These are phyloP conservation scores for Ustilago cynodontis DNA, from an alignment of 1,284 basidiomycete genomes.

Conservation along the genomic window DNA sequence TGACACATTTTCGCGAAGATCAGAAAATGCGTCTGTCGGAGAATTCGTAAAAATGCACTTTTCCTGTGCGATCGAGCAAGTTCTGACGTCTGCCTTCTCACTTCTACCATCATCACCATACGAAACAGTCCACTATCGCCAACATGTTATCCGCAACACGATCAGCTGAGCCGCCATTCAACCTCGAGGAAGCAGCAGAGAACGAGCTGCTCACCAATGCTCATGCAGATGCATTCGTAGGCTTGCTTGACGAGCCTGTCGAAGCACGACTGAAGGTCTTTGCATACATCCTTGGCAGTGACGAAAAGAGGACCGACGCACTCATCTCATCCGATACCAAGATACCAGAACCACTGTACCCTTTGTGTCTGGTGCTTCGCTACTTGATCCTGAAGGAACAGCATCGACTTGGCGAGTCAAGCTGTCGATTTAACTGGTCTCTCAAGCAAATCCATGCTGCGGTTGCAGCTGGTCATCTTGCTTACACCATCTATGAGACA, in stretches of 20 bases:
- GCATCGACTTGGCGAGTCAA: conserved; percentile 41
- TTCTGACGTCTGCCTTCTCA: background rate
- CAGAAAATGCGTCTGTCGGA: background rate
- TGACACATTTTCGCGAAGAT: too few relatives aligned
- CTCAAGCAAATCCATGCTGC: conserved; percentile 43
- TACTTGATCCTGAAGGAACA: conserved; percentile 47
- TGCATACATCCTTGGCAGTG: conserved; percentile 34
- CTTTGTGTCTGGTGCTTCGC: conserved; percentile 45
- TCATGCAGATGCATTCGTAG: conserved; percentile 14
- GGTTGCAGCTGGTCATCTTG: conserved; percentile 23
- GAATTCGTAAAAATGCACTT: background rate
- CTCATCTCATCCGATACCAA: conserved; percentile 3
- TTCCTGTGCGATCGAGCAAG: background rate
- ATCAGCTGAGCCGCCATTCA: conserved; percentile 27
- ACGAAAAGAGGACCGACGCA: conserved; percentile 25
- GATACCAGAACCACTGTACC: conserved; percentile 32
- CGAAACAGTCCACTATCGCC: background rate
- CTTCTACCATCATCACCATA: background rate
- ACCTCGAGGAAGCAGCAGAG: background rate
- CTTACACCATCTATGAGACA: conserved; percentile 31
- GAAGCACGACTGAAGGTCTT: conserved; percentile 33
- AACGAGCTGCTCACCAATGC: conserved; percentile 31
- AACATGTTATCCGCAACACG: conserved; percentile 24
- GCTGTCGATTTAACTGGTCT: conserved; percentile 45
- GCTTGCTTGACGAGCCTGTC: conserved; percentile 38